Base-by-base conservation (phyloP, 164 flowering plant species). In the Magnolia changhungtana region DNA sequence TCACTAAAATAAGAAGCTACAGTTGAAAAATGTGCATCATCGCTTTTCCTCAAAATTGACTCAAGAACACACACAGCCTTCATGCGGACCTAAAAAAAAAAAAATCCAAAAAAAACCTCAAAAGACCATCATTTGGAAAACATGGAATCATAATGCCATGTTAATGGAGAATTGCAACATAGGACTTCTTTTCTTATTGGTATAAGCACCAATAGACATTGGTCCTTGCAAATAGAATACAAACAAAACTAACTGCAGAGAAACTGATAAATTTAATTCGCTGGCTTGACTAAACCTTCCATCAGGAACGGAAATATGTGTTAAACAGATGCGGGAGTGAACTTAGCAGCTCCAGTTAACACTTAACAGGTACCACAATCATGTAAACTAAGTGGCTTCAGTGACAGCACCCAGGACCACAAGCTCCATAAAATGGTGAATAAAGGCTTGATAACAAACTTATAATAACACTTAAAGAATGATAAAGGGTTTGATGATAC, bases 31-130 rank as follows among this genome's bases (percentile, higher is more conserved):
- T 81, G 86, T 4, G 84, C 88, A 37, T 89, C 94, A 72, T 94
- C 97, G 81, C 85, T 89, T 79, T 83, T 94, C 85, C 98, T 91
- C 81, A 96, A 81, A 75, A 96, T 81, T 78, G 98, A 86, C 80
- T 96, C 99, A 73, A 96, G 97, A 63, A 94, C 92, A 82, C 97
- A 96, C 7, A 88, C 77, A 74, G 97, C 98, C 85, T 90, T 96
- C 94, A 92, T 83, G 50, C 97, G 96, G 19, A 92, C 93, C 99
- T 96, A 86, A 68, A 20, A 81, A 61, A 55, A 69, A 73, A 64
- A 69, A 20, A 19, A 68, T 29, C 1, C 70, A 1, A 29, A 24
- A 23, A 14, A 63, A 23, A 4, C 29, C 29, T 78, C 23, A 78
- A 50, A 72, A 77, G 27, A 29, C 49, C 71, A 68, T 29, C 31